Evolutionary conservation across 192 early-diverging fungal genomes (phyloP).

Genomic region (Glomus cerebriforme): DNA sequence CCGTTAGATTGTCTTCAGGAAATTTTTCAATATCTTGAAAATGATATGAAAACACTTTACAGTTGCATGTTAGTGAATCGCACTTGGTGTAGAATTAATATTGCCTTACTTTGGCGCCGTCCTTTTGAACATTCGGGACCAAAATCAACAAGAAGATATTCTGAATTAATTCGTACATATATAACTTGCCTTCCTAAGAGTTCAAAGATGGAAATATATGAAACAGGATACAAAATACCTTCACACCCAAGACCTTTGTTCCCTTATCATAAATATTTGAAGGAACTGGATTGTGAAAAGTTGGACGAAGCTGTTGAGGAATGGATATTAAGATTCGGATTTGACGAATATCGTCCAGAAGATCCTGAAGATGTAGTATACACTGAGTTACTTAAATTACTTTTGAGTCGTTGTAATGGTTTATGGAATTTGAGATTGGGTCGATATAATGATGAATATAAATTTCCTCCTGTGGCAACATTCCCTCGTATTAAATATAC

Average conservation of each 20-base stretch:
- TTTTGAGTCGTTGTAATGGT: background rate
- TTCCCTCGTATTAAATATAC: background rate
- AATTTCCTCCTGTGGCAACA: background rate
- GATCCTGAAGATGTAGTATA: background rate
- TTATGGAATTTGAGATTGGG: background rate
- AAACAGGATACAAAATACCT: background rate
- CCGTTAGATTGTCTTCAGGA: background rate
- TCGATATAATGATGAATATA: background rate
- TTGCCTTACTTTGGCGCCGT: constrained; percentile 18
- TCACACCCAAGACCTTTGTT: background rate
- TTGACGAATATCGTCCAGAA: background rate
- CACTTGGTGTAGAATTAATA: constrained; percentile 6
- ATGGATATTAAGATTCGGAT: background rate
- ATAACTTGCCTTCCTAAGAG: background rate
- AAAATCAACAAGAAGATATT: background rate
- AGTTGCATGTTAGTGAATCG: constrained; percentile 2
- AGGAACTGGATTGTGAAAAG: background rate
- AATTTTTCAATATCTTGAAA: constrained; percentile 12
- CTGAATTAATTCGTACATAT: constrained; percentile 7
- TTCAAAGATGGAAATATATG: background rate
- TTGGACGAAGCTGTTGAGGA: background rate
- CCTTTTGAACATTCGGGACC: constrained; percentile 8
- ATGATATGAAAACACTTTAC: constrained; percentile 16
- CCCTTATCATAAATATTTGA: background rate
- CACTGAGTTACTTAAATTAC: background rate